Evolutionary conservation across 345 rosid species (phyloP), one percentile per base, ranked within the genome.

Genomic region (Gossypium australe): DNA sequence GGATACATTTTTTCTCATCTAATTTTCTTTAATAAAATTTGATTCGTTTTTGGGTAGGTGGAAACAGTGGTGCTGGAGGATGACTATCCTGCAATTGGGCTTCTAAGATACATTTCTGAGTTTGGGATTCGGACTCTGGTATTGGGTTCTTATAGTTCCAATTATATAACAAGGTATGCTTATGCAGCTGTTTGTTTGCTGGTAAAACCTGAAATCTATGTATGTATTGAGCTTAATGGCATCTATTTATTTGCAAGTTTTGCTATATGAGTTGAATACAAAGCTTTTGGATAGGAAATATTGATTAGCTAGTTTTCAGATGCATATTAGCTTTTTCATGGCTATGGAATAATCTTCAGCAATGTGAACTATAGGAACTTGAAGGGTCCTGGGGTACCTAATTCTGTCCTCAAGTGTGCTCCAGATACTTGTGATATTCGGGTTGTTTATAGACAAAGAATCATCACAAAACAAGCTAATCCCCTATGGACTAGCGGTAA

Each of bases 51-150:
- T 83, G 71, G 59, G 47, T 72, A 94, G 98, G 81, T 90, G 81
- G 94, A 90, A 78, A 87, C 88, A 45, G 20, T 90, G 85, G 86
- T 92, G 80, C 83, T 94, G 29, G 94, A 86, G 75, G 88, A 85
- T 84, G 86, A 88, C 41, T 77, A 88, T 78, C 91, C 98, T 4
- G 90, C 93, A 2, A 61, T 71, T 63, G 93, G 87, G 11, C 93
- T 94, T 77, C 43, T 88, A 80, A 78, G 74, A 65, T 90, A 80
- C 25, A 53, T 85, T 11, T 78, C 87, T 17, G 87, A 83, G 67
- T 76, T 76, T 22, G 80, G 89, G 71, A 83, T 94, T 72, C 70
- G 75, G 67, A 76, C 83, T 84, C 85, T 92, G 79, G 92, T 92
- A 12, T 75, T 90, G 86, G 97, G 97, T 8, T 92, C 98, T 48